Conservation (phyloP, 108 stramenopile genomes). For the Skeletonema tropicum region DNA sequence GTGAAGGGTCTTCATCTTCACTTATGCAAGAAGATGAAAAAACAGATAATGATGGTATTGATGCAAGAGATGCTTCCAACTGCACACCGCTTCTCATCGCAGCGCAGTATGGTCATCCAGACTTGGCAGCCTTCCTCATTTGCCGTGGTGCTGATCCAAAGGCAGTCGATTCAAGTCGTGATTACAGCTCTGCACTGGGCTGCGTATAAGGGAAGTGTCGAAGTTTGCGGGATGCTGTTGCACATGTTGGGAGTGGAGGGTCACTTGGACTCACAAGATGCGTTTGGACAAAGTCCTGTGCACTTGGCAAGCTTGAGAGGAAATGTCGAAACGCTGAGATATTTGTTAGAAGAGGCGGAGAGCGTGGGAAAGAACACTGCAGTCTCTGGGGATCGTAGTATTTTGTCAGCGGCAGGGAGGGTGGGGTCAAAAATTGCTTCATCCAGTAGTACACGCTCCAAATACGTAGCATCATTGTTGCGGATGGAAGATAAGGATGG, state of each 20-base stretch:
- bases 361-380: neutral
- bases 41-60: conserved; percentile 28
- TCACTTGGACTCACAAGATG: conserved; percentile 69
- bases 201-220: conserved; percentile 92
- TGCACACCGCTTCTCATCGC: conserved; percentile 95
- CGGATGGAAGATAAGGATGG: conserved; percentile 71
- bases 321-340: conserved; percentile 76
- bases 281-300: conserved; percentile 93
- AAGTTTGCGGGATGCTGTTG: conserved; percentile 87
- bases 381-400: conserved; percentile 12
- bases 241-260: conserved; percentile 65
- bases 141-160: conserved; percentile 79
- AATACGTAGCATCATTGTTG: conserved; percentile 44
- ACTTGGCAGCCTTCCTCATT: conserved; percentile 86
- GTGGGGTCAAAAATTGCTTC: conserved; percentile 33
- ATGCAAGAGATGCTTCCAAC: conserved; percentile 71
- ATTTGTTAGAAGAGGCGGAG: conserved; percentile 68
- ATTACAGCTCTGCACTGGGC: conserved; percentile 96
- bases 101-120: conserved; percentile 93
- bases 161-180: conserved; percentile 81
- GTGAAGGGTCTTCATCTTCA: conserved; percentile 26
- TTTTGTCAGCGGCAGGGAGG: conserved; percentile 27
- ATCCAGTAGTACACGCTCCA: conserved; percentile 13
- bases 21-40: conserved; percentile 29
- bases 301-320: conserved; percentile 93